These are phyloP conservation scores for Aspergillus ruber DNA, from an alignment of 2,329 filamentous ascomycete species.

Conservation along the genomic window DNA sequence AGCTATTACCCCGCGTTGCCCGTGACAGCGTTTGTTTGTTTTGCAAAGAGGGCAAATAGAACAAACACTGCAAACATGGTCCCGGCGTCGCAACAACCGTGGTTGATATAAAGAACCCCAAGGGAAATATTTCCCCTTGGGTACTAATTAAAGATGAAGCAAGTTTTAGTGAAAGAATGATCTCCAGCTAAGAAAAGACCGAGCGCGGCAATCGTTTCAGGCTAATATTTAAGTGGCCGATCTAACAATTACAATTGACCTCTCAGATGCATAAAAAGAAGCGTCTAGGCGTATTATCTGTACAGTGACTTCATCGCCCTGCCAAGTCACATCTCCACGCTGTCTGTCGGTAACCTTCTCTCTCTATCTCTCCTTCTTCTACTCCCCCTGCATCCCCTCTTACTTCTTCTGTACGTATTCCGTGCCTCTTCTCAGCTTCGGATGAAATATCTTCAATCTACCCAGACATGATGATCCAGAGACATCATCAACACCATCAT, in stretches of 20 bases:
- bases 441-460: neutral
- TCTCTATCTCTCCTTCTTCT: neutral
- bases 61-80: neutral
- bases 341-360: neutral
- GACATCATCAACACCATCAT: conserved; percentile 22
- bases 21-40: neutral
- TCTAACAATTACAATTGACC: neutral
- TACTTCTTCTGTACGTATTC: neutral
- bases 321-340: neutral
- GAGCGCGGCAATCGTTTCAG: neutral
- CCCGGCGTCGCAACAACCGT: neutral
- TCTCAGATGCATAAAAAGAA: neutral
- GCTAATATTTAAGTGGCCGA: neutral
- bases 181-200: neutral
- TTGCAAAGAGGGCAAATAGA: neutral
- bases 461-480: conserved; percentile 32
- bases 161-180: neutral
- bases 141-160: neutral
- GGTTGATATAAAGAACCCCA: neutral
- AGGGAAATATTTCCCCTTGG: neutral
- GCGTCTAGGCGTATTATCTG: neutral
- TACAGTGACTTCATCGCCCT: neutral
- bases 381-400: neutral
- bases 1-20: neutral
- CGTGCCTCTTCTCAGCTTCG: neutral